These are phyloP conservation scores for Amauroascus verrucosus DNA, from an alignment of 2,329 filamentous ascomycete species.

Conservation along the genomic window DNA sequence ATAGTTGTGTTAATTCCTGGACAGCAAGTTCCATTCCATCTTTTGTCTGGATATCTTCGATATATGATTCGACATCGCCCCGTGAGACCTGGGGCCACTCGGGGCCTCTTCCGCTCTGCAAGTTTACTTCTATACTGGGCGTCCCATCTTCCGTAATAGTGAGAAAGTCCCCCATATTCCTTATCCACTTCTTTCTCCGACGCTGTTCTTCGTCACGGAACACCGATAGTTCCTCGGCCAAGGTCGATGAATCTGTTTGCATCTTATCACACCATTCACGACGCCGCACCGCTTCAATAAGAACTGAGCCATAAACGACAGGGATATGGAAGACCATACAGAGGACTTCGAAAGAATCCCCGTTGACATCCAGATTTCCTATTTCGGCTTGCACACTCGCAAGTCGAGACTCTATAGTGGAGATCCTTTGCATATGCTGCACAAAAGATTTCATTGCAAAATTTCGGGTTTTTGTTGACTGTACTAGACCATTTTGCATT, in stretches of 20 bases:
- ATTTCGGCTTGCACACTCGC: constrained; percentile 63
- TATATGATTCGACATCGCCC: constrained; percentile 65
- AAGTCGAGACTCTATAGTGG: constrained; percentile 66
- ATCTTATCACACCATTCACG: constrained; percentile 90
- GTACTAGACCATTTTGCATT: constrained; percentile 40
- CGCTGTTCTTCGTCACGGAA: constrained; percentile 91
- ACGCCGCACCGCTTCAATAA: constrained; percentile 74
- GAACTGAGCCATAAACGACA: constrained; percentile 77
- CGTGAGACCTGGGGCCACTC: constrained; percentile 69
- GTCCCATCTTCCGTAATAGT: constrained; percentile 56
- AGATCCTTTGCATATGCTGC: constrained; percentile 71
- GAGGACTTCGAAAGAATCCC: constrained; percentile 71
- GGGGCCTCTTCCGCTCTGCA: constrained; percentile 62
- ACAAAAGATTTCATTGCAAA: constrained; percentile 54
- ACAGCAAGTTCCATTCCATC: constrained; percentile 57
- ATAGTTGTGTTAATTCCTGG: constrained; percentile 62
- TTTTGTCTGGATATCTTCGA: constrained; percentile 54
- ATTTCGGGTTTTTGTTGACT: constrained; percentile 56
- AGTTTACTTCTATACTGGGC: constrained; percentile 71
- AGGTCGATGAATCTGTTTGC: constrained; percentile 69
- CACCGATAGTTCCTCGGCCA: constrained; percentile 85
- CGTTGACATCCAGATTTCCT: constrained; percentile 60
- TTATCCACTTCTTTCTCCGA: constrained; percentile 80
- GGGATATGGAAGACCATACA: constrained; percentile 73
- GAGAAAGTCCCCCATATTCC: constrained; percentile 66